phyloP scores from a whole-genome alignment of 495 filamentous ascomycete species.

The Talaromyces wortmannii region DNA sequence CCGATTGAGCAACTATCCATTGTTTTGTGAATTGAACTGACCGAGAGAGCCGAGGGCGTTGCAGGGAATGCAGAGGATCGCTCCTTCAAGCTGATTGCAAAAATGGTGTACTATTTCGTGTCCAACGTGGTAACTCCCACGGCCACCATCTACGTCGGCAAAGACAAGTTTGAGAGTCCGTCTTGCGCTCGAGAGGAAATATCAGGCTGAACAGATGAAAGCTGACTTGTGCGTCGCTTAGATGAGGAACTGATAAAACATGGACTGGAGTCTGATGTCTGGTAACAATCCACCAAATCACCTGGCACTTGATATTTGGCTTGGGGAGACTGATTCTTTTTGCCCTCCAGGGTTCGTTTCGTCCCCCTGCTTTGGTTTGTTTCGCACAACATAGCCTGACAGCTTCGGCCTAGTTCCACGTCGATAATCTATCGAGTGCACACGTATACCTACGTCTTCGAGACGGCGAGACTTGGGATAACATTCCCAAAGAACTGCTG shows the following conservation, averaged over 20 bases:
- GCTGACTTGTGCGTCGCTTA: slow-evolving; percentile 31
- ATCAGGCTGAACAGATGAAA: background rate
- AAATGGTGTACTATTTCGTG: slow-evolving; percentile 95
- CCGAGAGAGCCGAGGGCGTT: background rate
- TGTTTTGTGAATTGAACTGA: background rate
- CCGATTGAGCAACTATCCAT: too few relatives aligned
- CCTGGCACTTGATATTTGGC: slow-evolving; percentile 5
- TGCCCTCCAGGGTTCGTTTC: slow-evolving; percentile 27
- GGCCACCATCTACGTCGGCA: slow-evolving; percentile 90
- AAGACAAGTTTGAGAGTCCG: slow-evolving; percentile 98
- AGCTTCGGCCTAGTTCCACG: slow-evolving; percentile 67
- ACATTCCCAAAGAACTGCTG: slow-evolving; percentile 66
- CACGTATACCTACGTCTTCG: slow-evolving; percentile 88
- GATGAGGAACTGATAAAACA: slow-evolving; percentile 94
- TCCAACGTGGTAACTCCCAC: slow-evolving; percentile 70
- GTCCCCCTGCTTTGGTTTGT: background rate
- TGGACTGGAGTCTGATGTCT: slow-evolving; percentile 92
- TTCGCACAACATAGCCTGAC: background rate
- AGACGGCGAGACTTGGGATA: slow-evolving; percentile 80
- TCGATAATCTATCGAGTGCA: slow-evolving; percentile 92
- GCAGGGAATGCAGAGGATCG: background rate
- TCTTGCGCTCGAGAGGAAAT: slow-evolving; percentile 1
- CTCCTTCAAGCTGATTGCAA: background rate
- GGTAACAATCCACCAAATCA: slow-evolving; percentile 41
- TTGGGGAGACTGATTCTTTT: background rate